Evolutionary conservation across 441 rosid species (phyloP), one percentile per base, ranked within the genome.

Genomic region (Croton laevigatus): DNA sequence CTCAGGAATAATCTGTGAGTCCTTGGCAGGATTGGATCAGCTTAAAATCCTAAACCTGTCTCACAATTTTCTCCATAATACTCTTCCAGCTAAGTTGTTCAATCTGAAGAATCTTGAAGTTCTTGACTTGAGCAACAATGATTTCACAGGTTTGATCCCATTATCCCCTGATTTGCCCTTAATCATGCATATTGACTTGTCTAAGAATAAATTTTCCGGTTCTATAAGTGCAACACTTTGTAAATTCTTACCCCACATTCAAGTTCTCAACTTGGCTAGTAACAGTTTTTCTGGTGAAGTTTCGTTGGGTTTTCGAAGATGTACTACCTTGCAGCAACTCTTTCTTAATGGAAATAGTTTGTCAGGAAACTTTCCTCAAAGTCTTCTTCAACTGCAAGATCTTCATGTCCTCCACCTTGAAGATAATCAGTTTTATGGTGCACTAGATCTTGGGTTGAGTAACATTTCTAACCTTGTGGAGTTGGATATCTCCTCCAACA

Each of bases 401-500:
- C n/a, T n/a, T n/a, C n/a, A n/a, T n/a, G n/a, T n/a, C n/a, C n/a
- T n/a, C n/a, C n/a, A n/a, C n/a, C n/a, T n/a, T n/a, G n/a, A n/a
- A n/a, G n/a, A n/a, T n/a, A n/a, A n/a, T n/a, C n/a, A n/a, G n/a
- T n/a, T n/a, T n/a, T n/a, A n/a, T n/a, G n/a, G n/a, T n/a, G n/a
- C n/a, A n/a, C n/a, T n/a, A n/a, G n/a, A n/a, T n/a, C n/a, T n/a
- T n/a, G n/a, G n/a, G n/a, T n/a, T n/a, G n/a, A n/a, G n/a, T n/a
- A n/a, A n/a, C n/a, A n/a, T n/a, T n/a, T n/a, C n/a, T n/a, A n/a
- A n/a, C n/a, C n/a, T n/a, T n/a, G n/a, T n/a, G n/a, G n/a, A n/a
- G n/a, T n/a, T n/a, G 60, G 76, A 73, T 19, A 8, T 73, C 13
- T 73, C 71, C 6, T 58, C 60, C 65, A 73, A 73, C n/a, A 17